Base-by-base conservation (phyloP, 306 rosid genomes). In the Fragaria ananassa region DNA sequence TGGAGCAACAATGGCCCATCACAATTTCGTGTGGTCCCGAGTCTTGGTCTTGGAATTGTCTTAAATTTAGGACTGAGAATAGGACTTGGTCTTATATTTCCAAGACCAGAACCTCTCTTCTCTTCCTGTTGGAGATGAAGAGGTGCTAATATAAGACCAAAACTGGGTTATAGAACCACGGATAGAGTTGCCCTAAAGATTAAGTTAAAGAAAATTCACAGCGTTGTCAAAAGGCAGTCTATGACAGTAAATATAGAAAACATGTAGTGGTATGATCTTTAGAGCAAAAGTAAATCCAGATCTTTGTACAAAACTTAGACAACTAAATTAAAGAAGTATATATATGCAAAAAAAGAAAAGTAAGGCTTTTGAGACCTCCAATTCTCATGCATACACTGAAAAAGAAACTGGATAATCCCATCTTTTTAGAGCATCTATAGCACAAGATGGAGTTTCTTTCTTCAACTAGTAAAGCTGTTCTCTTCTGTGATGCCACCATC, bases 401-500 rank as follows among this genome's bases (percentile, higher is more conserved):
- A 86, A 78, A 79, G 27, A 65, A 54, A 77, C 39, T 34, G 60
- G 17, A 66, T 15, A 31, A 62, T 62, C 19, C 23, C 46, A 64
- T 64, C 25, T 35, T 18, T 71, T 74, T 79, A 64, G 3, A 79
- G 78, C 76, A 78, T 74, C 76, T 34, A 66, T 19, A 60, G 70
- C 58, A 76, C 76, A 60, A 75, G 47, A 31, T 50, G 25, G 70
- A 62, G 71, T 47, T 19, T 71, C 58, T 78, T 74, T 79, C 74
- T 76, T 76, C 78, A 21, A 25, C 86, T 91, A 91, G 81, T 90
- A 91, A 89, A 94, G 96, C 71, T 84, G 91, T 53, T 91, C 96
- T 83, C 62, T 91, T 79, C 86, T 90, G 76, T 89, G 88, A 77
- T 90, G 91, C 88, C 82, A 86, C 96, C 97, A 91, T 83, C 96